A percentile compares a stretch with the other conserved stretches of the same genome.
Conservation (phyloP, 1,284 basidiomycete genomes). For the Ceratorhiza oryzae-sativae region DNA sequence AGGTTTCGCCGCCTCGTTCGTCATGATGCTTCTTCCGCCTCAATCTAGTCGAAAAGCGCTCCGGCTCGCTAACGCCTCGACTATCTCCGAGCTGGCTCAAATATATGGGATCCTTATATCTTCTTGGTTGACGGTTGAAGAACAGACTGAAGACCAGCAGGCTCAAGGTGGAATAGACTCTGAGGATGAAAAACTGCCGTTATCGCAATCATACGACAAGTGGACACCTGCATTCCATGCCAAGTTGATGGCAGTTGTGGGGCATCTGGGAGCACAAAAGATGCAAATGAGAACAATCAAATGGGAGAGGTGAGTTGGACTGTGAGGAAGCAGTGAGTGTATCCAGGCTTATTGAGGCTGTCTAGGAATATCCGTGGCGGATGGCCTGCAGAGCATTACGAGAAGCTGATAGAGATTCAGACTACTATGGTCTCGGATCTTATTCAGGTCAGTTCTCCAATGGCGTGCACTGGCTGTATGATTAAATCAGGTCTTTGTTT, state of each 20-base stretch:
- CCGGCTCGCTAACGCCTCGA: constrained; percentile 56
- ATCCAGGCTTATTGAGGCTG: not conserved
- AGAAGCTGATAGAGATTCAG: constrained; percentile 54
- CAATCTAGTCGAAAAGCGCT: constrained; percentile 60
- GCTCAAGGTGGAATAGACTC: constrained; percentile 4
- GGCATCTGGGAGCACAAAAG: constrained; percentile 53
- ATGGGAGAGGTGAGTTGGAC: constrained; percentile 53
- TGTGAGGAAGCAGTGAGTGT: not conserved
- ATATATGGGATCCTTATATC: constrained; percentile 57
- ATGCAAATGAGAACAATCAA: constrained; percentile 54
- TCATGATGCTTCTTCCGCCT: constrained; percentile 61
- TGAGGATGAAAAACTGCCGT: constrained; percentile 14
- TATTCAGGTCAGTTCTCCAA: constrained; percentile 52
- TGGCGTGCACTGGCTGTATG: not conserved
- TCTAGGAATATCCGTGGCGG: constrained; percentile 55
- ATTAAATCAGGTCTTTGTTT: constrained; percentile 15
- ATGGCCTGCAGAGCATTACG: constrained; percentile 61
- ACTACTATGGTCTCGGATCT: constrained; percentile 56
- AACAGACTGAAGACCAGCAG: constrained; percentile 42
- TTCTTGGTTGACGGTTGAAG: constrained; percentile 54
- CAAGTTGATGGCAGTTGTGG: constrained; percentile 47
- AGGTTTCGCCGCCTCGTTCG: constrained; percentile 58
- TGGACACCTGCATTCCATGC: constrained; percentile 42
- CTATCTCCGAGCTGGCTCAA: constrained; percentile 53
- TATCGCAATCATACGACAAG: constrained; percentile 35